Conservation (phyloP, 192 early-diverging fungal species). For the Backusella tarrabulga region DNA sequence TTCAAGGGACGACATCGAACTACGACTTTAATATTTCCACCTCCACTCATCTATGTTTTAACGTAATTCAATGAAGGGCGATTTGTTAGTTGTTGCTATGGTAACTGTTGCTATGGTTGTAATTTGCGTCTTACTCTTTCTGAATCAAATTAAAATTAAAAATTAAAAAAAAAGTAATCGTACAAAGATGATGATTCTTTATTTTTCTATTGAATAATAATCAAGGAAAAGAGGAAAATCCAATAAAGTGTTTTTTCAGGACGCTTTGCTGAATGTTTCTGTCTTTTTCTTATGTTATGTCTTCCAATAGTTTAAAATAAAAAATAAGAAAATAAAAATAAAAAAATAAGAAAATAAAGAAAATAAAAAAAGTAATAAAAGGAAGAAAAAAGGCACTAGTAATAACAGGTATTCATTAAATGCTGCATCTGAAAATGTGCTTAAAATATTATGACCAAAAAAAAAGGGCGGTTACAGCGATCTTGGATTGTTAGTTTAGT, state of each 20-base stretch:
- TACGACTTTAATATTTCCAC: constrained; percentile 67
- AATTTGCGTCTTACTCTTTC: background rate
- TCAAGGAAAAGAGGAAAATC: background rate
- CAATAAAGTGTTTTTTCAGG: constrained; percentile 3
- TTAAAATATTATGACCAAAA: background rate
- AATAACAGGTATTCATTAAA: background rate
- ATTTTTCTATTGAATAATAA: constrained; percentile 1
- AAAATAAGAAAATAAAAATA: background rate
- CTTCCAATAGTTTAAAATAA: background rate
- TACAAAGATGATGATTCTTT: constrained; percentile 5
- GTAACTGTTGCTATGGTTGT: constrained; percentile 1
- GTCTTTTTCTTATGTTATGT: background rate
- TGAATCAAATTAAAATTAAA: background rate
- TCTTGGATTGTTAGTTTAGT: background rate
- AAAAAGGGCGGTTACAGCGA: background rate
- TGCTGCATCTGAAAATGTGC: constrained; percentile 2
- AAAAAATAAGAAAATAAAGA: background rate
- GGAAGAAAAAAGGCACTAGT: background rate
- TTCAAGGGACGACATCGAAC: constrained; percentile 79
- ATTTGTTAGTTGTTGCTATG: background rate
- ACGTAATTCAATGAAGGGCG: background rate
- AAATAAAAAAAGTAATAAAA: background rate
- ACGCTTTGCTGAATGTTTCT: background rate
- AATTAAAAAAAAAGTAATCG: background rate
- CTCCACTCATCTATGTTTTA: constrained; percentile 17